Conservation (phyloP, 2,329 filamentous ascomycete species). For the Diaporthe vexans region DNA sequence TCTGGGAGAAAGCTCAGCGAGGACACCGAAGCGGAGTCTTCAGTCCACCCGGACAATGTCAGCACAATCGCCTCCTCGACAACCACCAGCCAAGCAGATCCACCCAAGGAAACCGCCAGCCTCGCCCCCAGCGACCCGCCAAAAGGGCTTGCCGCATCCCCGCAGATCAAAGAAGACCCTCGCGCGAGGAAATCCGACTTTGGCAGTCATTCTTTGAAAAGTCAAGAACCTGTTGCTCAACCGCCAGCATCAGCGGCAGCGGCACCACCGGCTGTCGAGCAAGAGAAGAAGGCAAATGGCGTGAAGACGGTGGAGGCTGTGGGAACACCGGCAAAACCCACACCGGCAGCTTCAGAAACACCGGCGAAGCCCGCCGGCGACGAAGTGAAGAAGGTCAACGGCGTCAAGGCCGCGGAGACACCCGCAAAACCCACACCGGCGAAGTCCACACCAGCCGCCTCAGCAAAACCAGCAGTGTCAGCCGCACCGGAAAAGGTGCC, state of each 20-base stretch:
- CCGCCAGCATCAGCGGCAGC: conserved; percentile 33
- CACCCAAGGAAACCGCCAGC: conserved; percentile 1
- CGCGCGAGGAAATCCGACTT: conserved; percentile 12
- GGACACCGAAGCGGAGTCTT: conserved; percentile 56
- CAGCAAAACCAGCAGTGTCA: neutral
- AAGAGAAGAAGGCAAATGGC: neutral
- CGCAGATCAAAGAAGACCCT: conserved; percentile 39
- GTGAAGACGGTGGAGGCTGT: neutral
- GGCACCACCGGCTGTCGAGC: neutral
- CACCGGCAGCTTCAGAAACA: neutral
- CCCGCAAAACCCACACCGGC: neutral
- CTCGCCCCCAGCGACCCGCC: conserved; percentile 10
- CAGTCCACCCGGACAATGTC: conserved; percentile 55
- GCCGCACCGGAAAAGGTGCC: neutral
- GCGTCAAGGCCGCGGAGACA: neutral
- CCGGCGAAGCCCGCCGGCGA: neutral
- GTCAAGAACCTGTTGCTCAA: conserved; percentile 20
- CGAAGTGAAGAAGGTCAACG: neutral
- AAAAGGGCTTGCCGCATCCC: conserved; percentile 39
- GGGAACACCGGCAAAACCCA: neutral
- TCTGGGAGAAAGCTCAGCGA: conserved; percentile 54
- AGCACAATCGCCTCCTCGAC: conserved; percentile 46
- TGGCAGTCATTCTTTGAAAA: conserved; percentile 21
- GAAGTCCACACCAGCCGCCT: neutral
- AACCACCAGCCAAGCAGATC: conserved; percentile 25